Evolutionary conservation across 2,329 filamentous ascomycete genomes (phyloP).

Genomic region (Daldinia sp.): DNA sequence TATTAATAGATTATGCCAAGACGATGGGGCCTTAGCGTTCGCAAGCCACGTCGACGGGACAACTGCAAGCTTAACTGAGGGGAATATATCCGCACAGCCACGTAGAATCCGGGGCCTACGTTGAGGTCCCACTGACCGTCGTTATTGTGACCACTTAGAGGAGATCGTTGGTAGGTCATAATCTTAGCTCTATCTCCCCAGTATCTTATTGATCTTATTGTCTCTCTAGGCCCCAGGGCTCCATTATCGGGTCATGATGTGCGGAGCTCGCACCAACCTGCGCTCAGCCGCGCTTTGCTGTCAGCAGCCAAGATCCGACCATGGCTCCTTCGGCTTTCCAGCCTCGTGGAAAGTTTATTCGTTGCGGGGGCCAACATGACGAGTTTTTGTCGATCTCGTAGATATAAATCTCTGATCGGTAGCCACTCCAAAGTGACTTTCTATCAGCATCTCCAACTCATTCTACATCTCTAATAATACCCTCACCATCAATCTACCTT

Average conservation of each 20-base stretch:
- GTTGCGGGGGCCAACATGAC: conserved; percentile 15
- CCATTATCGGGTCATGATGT: conserved; percentile 8
- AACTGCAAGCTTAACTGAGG: conserved; percentile 1
- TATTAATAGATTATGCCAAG: conserved; percentile 38
- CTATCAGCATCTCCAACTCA: conserved; percentile 26
- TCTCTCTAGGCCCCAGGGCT: background rate
- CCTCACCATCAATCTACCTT: background rate
- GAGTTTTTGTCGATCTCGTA: conserved; percentile 5
- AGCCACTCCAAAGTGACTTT: conserved; percentile 16
- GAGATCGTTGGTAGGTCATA: conserved; percentile 7
- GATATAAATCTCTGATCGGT: conserved; percentile 25
- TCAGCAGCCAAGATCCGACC: conserved; percentile 30
- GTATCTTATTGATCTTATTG: conserved; percentile 11
- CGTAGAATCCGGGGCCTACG: conserved; percentile 13
- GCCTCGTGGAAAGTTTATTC: conserved; percentile 16
- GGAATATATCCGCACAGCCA: conserved; percentile 31
- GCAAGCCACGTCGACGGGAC: conserved; percentile 32
- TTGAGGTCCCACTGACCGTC: background rate
- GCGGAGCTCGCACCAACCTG: conserved; percentile 9
- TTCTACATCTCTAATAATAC: conserved; percentile 21
- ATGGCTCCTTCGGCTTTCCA: conserved; percentile 26
- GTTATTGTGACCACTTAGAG: conserved; percentile 8
- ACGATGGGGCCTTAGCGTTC: conserved; percentile 28
- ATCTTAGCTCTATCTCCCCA: conserved; percentile 16
- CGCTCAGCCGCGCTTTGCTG: conserved; percentile 32